Evolutionary conservation across 768 basidiomycete genomes (phyloP).

Genomic region (Xerocomellus intermedius): DNA sequence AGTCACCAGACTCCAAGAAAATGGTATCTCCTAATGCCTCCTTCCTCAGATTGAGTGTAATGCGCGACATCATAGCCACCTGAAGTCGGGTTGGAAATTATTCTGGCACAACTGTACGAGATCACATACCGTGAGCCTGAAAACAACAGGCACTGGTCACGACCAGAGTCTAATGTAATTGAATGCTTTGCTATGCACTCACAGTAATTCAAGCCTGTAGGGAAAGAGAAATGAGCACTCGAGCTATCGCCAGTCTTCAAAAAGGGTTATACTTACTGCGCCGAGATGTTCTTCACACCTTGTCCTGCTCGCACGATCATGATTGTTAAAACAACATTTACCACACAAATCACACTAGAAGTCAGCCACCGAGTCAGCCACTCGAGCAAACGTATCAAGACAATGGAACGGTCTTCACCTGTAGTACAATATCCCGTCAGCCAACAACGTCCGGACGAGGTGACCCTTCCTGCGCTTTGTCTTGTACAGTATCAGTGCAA

Average conservation of each 20-base stretch:
- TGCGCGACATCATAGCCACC: slow-evolving; percentile 69
- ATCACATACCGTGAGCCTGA: slow-evolving; percentile 14
- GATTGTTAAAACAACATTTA: slow-evolving; percentile 38
- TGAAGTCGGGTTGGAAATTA: slow-evolving; percentile 17
- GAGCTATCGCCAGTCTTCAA: background rate
- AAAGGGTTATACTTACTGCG: slow-evolving; percentile 23
- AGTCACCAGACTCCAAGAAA: background rate
- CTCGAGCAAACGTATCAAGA: background rate
- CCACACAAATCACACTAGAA: slow-evolving; percentile 37
- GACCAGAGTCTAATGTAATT: slow-evolving; percentile 20
- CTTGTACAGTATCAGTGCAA: slow-evolving; percentile 34
- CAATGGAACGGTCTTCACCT: slow-evolving; percentile 18
- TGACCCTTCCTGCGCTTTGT: slow-evolving; percentile 22
- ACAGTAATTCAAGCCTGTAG: slow-evolving; percentile 40
- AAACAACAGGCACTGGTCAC: slow-evolving; percentile 34
- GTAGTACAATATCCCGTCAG: slow-evolving; percentile 38
- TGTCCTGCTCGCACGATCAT: slow-evolving; percentile 35
- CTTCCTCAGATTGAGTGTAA: slow-evolving; percentile 59
- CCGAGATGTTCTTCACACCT: slow-evolving; percentile 37
- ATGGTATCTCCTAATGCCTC: slow-evolving; percentile 4
- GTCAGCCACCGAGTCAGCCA: background rate
- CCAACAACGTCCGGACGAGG: slow-evolving; percentile 26
- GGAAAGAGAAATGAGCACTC: background rate
- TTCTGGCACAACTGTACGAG: background rate
- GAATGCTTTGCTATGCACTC: slow-evolving; percentile 11